Base-by-base conservation (phyloP, 2,329 filamentous ascomycete species). In the Geosmithia flava region DNA sequence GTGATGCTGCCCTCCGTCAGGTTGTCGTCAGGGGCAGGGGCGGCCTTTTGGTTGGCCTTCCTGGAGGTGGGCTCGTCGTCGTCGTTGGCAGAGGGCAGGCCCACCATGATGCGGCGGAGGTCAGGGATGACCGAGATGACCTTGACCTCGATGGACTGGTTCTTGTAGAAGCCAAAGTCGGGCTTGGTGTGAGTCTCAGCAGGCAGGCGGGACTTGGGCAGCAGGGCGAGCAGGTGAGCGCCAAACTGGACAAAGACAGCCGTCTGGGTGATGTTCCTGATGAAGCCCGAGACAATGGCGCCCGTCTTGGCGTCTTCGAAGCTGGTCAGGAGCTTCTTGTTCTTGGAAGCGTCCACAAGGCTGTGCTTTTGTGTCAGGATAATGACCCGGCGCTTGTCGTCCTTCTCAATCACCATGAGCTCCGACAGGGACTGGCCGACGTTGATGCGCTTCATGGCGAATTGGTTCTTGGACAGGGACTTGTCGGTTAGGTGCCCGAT, bases 241-340 rank as follows among this genome's bases (percentile, higher is more conserved):
- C 82, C 80, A 62, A 96, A 96, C 58, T 94, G 84, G n/a, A 96
- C 78, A 58, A 95, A 97, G 11, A 90, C 74, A 42, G 86, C 88
- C 8, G 84, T 86, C 2, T 78, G 69, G 0, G 87, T 90, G 47
- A 95, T 84, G 57, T 93, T 94, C 51, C 83, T 82, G 23, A 98
- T 80, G 56, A 91, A 95, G 6, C 90, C 91, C 50, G 80, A 76
- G 7, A 88, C 76, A 20, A 80, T 68, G 33, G 78, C 73, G 29
- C 85, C 85, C 53, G 84, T 75, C 53, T 80, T 76, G 19, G 88
- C 75, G 53, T 91, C 80, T 20, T 85, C 81, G 48, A 93, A 83
- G 42, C 67, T 76, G 17, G 74, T 74, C n/a, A 94, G 71, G 13
- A 97, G 73, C 47, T 75, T 79, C n/a, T 78, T 78, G 19, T 83